phyloP scores from a whole-genome alignment of 1,284 basidiomycete species.

The Marasmius tenuissimus region DNA sequence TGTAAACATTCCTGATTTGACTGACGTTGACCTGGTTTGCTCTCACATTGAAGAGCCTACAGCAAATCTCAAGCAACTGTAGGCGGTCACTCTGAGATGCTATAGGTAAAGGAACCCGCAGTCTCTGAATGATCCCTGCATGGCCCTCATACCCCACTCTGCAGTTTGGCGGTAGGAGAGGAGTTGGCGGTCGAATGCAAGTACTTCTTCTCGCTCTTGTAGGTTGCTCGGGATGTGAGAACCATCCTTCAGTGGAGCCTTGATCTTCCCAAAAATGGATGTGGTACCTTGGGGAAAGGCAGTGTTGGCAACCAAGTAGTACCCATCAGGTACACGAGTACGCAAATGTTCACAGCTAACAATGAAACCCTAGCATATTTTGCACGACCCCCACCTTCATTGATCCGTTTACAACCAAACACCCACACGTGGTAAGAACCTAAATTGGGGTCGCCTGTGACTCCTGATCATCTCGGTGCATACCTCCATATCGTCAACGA shows the following conservation, averaged over 20 bases:
- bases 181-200: slow-evolving; percentile 25
- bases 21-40: slow-evolving; percentile 33
- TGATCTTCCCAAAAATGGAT: slow-evolving; percentile 26
- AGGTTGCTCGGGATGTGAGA: slow-evolving; percentile 20
- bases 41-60: slow-evolving; percentile 29
- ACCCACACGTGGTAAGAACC: too few relatives aligned
- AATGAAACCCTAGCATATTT: too few relatives aligned
- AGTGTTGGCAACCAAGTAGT: slow-evolving; percentile 34
- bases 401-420: too few relatives aligned
- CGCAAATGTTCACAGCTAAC: slow-evolving; percentile 26
- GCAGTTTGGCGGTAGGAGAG: slow-evolving; percentile 40
- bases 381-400: too few relatives aligned
- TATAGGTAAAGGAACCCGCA: slow-evolving; percentile 36
- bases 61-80: slow-evolving; percentile 24
- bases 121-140: slow-evolving; percentile 42
- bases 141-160: slow-evolving; percentile 43
- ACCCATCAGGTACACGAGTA: slow-evolving; percentile 27
- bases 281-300: slow-evolving; percentile 31
- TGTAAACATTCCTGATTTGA: slow-evolving; percentile 39
- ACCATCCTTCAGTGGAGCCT: slow-evolving; percentile 32
- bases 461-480: too few relatives aligned
- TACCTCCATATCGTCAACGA: too few relatives aligned
- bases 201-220: slow-evolving; percentile 14
- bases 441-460: too few relatives aligned
- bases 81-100: slow-evolving; percentile 20